A percentile compares a stretch with the other conserved stretches of the same genome.
phyloP scores from a whole-genome alignment of 1,284 basidiomycete species.

The Boletus subluridellus region DNA sequence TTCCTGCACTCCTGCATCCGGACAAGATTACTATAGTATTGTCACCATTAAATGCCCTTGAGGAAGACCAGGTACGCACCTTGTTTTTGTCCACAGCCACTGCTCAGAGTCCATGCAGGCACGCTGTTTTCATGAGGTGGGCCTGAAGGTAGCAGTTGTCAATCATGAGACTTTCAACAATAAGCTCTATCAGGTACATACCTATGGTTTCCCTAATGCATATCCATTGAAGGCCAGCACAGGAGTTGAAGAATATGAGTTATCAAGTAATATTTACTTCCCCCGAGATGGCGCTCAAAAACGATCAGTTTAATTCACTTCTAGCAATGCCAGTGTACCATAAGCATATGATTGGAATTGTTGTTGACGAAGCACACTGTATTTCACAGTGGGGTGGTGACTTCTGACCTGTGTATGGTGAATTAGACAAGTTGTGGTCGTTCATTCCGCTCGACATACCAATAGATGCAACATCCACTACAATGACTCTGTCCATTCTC shows the following conservation, averaged over 20 bases:
- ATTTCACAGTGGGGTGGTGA: slow-evolving; percentile 29
- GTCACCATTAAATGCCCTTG: not conserved
- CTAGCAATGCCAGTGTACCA: slow-evolving; percentile 22
- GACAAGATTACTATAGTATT: slow-evolving; percentile 1
- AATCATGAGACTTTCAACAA: not conserved
- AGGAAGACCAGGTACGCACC: not conserved
- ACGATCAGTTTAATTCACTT: slow-evolving; percentile 27
- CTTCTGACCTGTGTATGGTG: not conserved
- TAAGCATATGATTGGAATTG: slow-evolving; percentile 13
- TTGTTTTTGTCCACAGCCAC: not conserved
- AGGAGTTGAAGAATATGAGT: not conserved
- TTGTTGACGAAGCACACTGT: slow-evolving; percentile 38
- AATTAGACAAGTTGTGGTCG: slow-evolving; percentile 1
- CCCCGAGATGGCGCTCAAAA: slow-evolving; percentile 38
- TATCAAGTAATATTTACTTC: slow-evolving; percentile 25
- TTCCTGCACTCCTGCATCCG: not conserved
- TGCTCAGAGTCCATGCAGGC: not conserved
- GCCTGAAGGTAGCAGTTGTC: not conserved
- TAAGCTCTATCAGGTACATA: too few relatives aligned
- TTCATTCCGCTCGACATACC: slow-evolving; percentile 2
- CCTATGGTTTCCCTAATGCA: too few relatives aligned
- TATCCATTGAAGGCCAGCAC: not conserved
- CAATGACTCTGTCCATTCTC: not conserved
- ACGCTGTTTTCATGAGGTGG: not conserved
- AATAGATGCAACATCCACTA: slow-evolving; percentile 5